A percentile compares a stretch with the other conserved stretches of the same genome.
Conservation (phyloP, 2,329 filamentous ascomycete genomes). For the Neofusicoccum parvum region DNA sequence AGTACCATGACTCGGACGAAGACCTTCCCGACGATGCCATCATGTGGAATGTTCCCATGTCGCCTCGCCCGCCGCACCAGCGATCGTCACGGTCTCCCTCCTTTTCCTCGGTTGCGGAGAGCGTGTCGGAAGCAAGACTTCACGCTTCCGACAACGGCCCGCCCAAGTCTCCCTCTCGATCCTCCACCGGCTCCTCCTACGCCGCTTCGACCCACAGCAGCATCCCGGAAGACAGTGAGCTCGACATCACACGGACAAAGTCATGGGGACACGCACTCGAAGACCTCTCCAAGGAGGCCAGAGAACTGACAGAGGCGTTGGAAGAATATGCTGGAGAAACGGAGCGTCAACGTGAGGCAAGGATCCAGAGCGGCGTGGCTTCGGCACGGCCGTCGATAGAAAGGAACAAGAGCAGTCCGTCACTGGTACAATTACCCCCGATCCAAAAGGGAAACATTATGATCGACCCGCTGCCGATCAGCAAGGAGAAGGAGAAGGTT, state of each 20-base stretch:
- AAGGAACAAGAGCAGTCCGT: slow-evolving; percentile 57
- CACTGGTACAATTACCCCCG: slow-evolving; percentile 59
- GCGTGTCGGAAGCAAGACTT: slow-evolving; percentile 26
- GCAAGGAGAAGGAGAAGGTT: slow-evolving; percentile 84
- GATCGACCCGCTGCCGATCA: slow-evolving; percentile 81
- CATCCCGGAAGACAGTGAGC: slow-evolving; percentile 19
- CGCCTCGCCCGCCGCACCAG: slow-evolving; percentile 55
- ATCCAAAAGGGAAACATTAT: slow-evolving; percentile 75
- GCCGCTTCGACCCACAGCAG: slow-evolving; percentile 16
- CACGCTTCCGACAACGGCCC: slow-evolving; percentile 25
- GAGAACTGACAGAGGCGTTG: slow-evolving; percentile 75
- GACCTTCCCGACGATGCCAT: slow-evolving; percentile 76
- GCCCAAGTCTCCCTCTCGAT: slow-evolving; percentile 22
- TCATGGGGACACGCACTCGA: slow-evolving; percentile 74
- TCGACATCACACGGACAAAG: slow-evolving; percentile 54
- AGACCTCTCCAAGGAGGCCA: slow-evolving; percentile 71
- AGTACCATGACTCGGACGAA: slow-evolving; percentile 78
- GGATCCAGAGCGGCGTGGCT: slow-evolving; percentile 49
- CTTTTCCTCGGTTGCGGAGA: slow-evolving; percentile 30
- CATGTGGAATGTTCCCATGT: slow-evolving; percentile 81
- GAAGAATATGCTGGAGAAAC: slow-evolving; percentile 74
- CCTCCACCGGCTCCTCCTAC: slow-evolving; percentile 14
- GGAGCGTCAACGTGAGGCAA: slow-evolving; percentile 53
- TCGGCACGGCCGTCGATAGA: slow-evolving; percentile 37
- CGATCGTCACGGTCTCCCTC: slow-evolving; percentile 34